Conservation (phyloP, 2,329 filamentous ascomycete species). For the Phaeosphaeriaceae sp. region DNA sequence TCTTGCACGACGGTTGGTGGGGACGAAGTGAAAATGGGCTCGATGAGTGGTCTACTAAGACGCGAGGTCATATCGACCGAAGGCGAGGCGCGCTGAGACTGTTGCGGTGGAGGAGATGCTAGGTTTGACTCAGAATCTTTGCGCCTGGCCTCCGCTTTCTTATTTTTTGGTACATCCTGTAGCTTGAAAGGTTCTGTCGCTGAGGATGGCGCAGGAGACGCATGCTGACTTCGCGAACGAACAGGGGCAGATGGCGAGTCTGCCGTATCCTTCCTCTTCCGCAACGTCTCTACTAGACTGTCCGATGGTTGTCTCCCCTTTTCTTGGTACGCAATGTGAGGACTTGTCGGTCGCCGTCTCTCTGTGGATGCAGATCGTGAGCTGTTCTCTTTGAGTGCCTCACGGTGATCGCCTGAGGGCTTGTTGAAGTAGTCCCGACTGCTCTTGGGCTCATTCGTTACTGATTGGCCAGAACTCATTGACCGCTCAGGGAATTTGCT, state of each 20-base stretch:
- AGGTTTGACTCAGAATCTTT: conserved; percentile 53
- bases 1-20: conserved; percentile 46
- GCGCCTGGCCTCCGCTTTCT: conserved; percentile 56
- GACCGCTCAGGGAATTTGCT: conserved; percentile 36
- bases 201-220: conserved; percentile 42
- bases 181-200: conserved; percentile 67
- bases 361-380: conserved; percentile 56
- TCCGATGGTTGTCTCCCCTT: conserved; percentile 72
- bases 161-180: conserved; percentile 78
- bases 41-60: conserved; percentile 39
- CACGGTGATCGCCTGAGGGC: conserved; percentile 47
- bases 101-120: conserved; percentile 33
- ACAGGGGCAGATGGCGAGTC: conserved; percentile 53
- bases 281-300: conserved; percentile 63
- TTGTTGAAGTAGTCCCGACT: conserved; percentile 54
- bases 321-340: conserved; percentile 92
- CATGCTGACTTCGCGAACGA: conserved; percentile 52
- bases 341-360: conserved; percentile 61
- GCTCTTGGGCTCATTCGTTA: conserved; percentile 33
- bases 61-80: conserved; percentile 47
- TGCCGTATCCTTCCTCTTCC: conserved; percentile 51
- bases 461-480: conserved; percentile 20
- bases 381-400: conserved; percentile 50
- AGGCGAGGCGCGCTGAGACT: conserved; percentile 48
- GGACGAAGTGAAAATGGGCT: conserved; percentile 47